These are phyloP conservation scores for Hordeum pubiflorum DNA, from an alignment of 202 grass and related monocot species.

Conservation along the genomic window DNA sequence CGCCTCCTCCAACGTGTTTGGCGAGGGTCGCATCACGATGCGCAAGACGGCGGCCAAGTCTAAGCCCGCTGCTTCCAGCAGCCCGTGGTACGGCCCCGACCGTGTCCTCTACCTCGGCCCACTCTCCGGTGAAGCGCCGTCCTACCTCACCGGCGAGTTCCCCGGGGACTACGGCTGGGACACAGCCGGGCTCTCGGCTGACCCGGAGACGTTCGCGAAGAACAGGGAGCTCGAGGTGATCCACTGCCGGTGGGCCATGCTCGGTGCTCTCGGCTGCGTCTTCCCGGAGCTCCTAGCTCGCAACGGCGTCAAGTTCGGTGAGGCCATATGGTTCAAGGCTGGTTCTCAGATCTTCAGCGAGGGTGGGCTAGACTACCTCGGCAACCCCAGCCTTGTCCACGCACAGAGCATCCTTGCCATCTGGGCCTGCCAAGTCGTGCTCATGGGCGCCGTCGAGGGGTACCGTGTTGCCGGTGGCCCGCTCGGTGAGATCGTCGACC, in stretches of 20 bases:
- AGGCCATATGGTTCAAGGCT: constrained; percentile 70
- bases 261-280: constrained; percentile 56
- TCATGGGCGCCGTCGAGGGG: not conserved
- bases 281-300: constrained; percentile 66
- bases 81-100: constrained; percentile 47
- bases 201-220: constrained; percentile 66
- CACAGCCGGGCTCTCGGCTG: constrained; percentile 48
- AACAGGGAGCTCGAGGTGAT: constrained; percentile 66
- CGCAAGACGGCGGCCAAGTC: constrained; percentile 26
- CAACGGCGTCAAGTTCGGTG: constrained; percentile 52
- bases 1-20: constrained; percentile 14
- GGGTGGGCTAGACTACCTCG: not conserved
- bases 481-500: not conserved
- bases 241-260: constrained; percentile 59
- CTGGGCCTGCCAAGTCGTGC: not conserved
- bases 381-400: not conserved
- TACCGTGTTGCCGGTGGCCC: not conserved
- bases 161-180: constrained; percentile 58
- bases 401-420: not conserved
- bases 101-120: constrained; percentile 47
- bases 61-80: constrained; percentile 21
- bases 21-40: constrained; percentile 35
- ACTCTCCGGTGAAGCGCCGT: constrained; percentile 41
- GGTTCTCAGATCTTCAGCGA: constrained; percentile 48
- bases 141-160: constrained; percentile 59